phyloP scores from a whole-genome alignment of 2,329 filamentous ascomycete species.

The Ambrosiella xylebori region DNA sequence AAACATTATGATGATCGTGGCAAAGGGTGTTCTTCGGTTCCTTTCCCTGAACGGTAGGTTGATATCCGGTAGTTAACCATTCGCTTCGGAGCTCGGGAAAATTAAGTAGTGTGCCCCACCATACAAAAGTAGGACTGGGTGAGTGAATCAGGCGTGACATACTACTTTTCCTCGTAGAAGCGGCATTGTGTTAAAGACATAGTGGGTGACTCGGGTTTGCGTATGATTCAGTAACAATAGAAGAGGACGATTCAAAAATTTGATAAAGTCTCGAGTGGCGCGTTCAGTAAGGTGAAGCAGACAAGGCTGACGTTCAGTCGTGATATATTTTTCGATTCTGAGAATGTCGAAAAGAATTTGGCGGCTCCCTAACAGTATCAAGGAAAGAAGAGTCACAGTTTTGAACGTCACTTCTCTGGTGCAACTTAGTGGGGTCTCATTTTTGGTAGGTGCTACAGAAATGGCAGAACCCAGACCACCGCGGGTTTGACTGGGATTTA shows the following conservation, averaged over 20 bases:
- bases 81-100: neutral
- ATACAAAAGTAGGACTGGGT: neutral
- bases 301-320: conserved; percentile 8
- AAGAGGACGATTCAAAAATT: neutral
- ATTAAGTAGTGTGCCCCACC: neutral
- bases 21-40: no score
- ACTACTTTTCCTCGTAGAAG: conserved; percentile 91
- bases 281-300: conserved; percentile 4
- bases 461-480: no score
- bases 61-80: neutral
- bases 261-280: conserved; percentile 3
- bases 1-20: no score
- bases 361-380: conserved; percentile 1
- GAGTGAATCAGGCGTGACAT: conserved; percentile 13
- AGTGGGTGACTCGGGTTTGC: conserved; percentile 31
- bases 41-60: no score
- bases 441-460: neutral
- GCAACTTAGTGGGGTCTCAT: neutral
- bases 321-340: conserved; percentile 1
- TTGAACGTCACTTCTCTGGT: conserved; percentile 5
- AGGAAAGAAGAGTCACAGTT: conserved; percentile 13
- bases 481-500: neutral
- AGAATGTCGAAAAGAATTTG: conserved; percentile 7
- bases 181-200: conserved; percentile 95
- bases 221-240: neutral